Percentiles rank a stretch among this genome's conserved stretches.
Conservation (phyloP, 345 rosid genomes). For the Theobroma cacao region DNA sequence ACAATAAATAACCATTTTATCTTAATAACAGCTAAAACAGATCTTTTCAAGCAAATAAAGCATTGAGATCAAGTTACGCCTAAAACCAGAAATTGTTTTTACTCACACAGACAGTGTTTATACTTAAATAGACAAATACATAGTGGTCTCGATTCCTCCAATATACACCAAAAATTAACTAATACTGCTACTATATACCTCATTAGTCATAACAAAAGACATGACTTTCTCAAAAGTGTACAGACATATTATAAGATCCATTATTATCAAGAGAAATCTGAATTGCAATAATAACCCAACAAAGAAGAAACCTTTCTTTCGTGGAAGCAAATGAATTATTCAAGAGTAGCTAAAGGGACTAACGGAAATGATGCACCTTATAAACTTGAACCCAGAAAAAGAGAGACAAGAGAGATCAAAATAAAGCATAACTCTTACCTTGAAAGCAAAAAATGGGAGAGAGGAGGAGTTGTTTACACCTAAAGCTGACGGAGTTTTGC, state of each 20-base stretch:
- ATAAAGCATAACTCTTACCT: constrained; percentile 7
- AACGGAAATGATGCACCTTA: background rate
- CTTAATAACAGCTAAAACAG: too few species aligned
- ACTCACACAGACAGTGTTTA: background rate
- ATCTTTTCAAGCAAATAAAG: background rate
- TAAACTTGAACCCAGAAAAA: background rate
- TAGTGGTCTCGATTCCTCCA: background rate
- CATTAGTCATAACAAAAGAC: background rate
- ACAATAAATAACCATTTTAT: background rate
- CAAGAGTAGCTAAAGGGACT: background rate
- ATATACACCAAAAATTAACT: background rate
- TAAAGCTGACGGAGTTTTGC: constrained; percentile 5
- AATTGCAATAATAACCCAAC: background rate
- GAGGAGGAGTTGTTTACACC: background rate
- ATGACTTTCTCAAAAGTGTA: background rate
- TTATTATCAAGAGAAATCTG: background rate
- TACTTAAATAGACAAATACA: background rate
- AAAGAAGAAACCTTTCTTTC: background rate
- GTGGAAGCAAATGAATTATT: background rate
- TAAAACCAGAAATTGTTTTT: background rate
- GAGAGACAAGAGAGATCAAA: background rate
- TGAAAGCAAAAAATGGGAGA: constrained; percentile 3
- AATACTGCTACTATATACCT: too few species aligned
- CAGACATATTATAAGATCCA: background rate
- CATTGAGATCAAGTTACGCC: background rate